Base-by-base conservation (phyloP, 148 eudicot genomes). In the Diospyros kaki region DNA sequence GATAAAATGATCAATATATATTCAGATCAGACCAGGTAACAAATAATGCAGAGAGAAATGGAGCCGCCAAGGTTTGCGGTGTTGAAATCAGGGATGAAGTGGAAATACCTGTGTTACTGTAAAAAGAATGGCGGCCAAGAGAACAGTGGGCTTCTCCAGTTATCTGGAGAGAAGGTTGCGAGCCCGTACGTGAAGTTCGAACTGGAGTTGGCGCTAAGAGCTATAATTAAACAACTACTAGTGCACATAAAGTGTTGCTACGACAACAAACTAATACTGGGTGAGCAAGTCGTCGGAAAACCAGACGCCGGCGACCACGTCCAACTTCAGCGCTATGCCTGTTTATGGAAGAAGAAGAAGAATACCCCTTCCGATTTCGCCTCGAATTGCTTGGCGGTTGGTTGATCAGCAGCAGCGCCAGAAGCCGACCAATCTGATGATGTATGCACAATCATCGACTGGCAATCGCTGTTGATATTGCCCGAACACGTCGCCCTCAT, bases 211-310 rank as follows among this genome's bases (percentile, higher is more conserved):
- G 76, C 58, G 12, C 18, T n/a, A n/a, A 73, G 12, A 17, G 45
- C 0, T 11, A 28, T 6, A 15, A 18, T 41, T 2, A 56, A 51
- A 1, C 11, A 14, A 2, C 43, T 55, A 44, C 7, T 73, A 6
- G 66, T 73, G 10, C 55, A 73, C 68, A 62, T 73, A 73, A 61
- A 68, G 48, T 11, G 58, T 50, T 62, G 68, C 58, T 73, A 61
- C 76, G 62, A 50, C n/a, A 73, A 73, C 46, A 73, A 73, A n/a
- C n/a, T n/a, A n/a, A 48, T 73, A 73, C 68, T 73, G 56, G 68
- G 28, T 6, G 6, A 28, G 28, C 28, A 71, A 76, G 62, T 28
- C 53, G 73, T 42, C 78, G 4, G 28, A 41, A 13, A 3, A 4
- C 39, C 12, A 41, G 48, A 13, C 39, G 75, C 69, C 2, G 41